phyloP scores from a whole-genome alignment of 75 land plant species.

The Pinus albicaulis region DNA sequence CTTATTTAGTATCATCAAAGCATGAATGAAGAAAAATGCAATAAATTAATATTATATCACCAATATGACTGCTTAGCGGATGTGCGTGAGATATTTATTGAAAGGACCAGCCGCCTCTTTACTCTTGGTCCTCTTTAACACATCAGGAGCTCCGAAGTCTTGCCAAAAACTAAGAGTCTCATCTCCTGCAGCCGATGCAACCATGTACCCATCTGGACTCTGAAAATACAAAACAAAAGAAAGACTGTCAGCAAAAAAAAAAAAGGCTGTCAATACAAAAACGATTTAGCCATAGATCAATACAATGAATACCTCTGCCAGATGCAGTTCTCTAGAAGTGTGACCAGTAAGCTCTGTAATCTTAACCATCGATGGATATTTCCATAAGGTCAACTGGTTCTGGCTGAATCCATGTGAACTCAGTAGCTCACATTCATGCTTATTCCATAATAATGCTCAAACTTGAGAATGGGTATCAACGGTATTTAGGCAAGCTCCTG shows the following conservation, averaged over 20 bases:
- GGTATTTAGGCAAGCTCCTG: slow-evolving; percentile 69
- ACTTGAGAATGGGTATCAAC: slow-evolving; percentile 88
- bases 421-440: slow-evolving; percentile 75
- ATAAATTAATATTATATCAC: no score
- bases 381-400: slow-evolving; percentile 68
- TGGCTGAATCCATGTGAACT: slow-evolving; percentile 84
- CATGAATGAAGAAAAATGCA: no score
- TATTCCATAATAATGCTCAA: slow-evolving; percentile 79
- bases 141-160: slow-evolving; percentile 75
- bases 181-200: slow-evolving; percentile 87
- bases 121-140: slow-evolving; percentile 13
- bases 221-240: slow-evolving; percentile 8
- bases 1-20: no score
- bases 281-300: not conserved
- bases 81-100: no score
- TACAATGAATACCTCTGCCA: slow-evolving; percentile 45
- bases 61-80: no score
- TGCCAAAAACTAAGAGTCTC: slow-evolving; percentile 92
- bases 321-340: slow-evolving; percentile 57
- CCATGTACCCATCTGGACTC: slow-evolving; percentile 84
- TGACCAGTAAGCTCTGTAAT: slow-evolving; percentile 74
- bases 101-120: not conserved
- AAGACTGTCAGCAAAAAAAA: not conserved
- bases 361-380: slow-evolving; percentile 73
- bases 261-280: not conserved